These are phyloP conservation scores for Fusarium subtropicale DNA, from an alignment of 2,329 filamentous ascomycete genomes.

Conservation along the genomic window DNA sequence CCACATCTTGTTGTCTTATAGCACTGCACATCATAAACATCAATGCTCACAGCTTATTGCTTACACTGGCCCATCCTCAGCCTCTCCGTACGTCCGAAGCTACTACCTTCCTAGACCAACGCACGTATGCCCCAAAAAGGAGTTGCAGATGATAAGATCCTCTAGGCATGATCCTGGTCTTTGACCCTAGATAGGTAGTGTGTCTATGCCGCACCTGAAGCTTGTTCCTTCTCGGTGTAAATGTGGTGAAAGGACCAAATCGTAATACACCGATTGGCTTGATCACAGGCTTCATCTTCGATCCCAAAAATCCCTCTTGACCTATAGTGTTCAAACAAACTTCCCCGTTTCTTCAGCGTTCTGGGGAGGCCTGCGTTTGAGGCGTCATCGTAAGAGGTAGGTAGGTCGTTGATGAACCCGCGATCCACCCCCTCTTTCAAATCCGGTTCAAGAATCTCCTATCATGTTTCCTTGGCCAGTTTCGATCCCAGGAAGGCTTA, in stretches of 20 bases:
- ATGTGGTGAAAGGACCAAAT: background rate
- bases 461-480: constrained; percentile 5
- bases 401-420: constrained; percentile 31
- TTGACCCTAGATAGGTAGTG: constrained; percentile 9
- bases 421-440: constrained; percentile 30
- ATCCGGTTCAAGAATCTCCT: constrained; percentile 18
- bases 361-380: constrained; percentile 24
- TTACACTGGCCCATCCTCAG: constrained; percentile 3
- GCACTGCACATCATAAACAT: background rate
- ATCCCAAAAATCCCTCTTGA: background rate
- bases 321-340: background rate
- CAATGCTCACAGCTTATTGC: constrained; percentile 10
- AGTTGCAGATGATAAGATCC: background rate
- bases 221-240: background rate
- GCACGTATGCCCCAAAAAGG: background rate
- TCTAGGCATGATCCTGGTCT: constrained; percentile 28
- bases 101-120: constrained; percentile 19
- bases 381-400: constrained; percentile 38
- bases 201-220: constrained; percentile 8
- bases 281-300: background rate
- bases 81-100: constrained; percentile 20
- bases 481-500: background rate
- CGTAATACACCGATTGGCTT: constrained; percentile 23
- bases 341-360: constrained; percentile 7
- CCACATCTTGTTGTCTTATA: too few relatives aligned